Conservation (phyloP, 768 basidiomycete species). For the Rhodotorula paludigena region DNA sequence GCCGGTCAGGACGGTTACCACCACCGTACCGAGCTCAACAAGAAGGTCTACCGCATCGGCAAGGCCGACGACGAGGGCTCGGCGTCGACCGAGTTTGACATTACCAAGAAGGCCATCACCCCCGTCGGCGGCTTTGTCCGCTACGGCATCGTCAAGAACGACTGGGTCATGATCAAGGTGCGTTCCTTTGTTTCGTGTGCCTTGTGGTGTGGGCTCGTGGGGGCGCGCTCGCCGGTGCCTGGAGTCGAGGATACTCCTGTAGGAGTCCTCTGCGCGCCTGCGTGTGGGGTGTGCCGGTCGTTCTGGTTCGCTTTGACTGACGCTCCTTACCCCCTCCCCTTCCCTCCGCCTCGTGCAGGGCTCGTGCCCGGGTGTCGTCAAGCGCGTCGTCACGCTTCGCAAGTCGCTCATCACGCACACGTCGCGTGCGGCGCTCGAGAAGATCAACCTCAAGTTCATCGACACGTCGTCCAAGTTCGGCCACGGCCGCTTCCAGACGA, state of each 20-base stretch:
- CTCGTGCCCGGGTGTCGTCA: slow-evolving; percentile 89
- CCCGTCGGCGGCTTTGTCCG: slow-evolving; percentile 99
- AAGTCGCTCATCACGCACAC: slow-evolving; percentile 97
- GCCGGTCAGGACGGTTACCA: slow-evolving; percentile 97
- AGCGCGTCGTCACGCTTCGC: slow-evolving; percentile 94
- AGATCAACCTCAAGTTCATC: slow-evolving; percentile 54
- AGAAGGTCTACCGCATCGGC: slow-evolving; percentile 96
- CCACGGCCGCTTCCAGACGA: slow-evolving; percentile 34
- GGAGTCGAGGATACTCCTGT: no score
- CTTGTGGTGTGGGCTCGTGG: neutral
- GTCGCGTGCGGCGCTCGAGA: slow-evolving; percentile 91
- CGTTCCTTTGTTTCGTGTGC: neutral
- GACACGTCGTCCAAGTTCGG: slow-evolving; percentile 53
- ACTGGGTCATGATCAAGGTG: slow-evolving; percentile 86
- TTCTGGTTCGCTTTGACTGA: neutral
- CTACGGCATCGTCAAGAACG: slow-evolving; percentile 98
- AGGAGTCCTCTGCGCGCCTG: no score
- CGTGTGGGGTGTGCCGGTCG: no score
- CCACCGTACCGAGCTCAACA: slow-evolving; percentile 89
- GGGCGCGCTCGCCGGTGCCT: neutral
- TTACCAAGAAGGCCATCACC: slow-evolving; percentile 77
- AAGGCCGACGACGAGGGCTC: slow-evolving; percentile 69
- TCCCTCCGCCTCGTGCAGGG: slow-evolving; percentile 52
- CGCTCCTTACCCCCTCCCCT: no score
- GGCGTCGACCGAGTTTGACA: slow-evolving; percentile 89